A percentile compares a stretch with the other conserved stretches of the same genome.
Evolutionary conservation across 1,284 basidiomycete genomes (phyloP).

Genomic region (Cryptococcus sp.): DNA sequence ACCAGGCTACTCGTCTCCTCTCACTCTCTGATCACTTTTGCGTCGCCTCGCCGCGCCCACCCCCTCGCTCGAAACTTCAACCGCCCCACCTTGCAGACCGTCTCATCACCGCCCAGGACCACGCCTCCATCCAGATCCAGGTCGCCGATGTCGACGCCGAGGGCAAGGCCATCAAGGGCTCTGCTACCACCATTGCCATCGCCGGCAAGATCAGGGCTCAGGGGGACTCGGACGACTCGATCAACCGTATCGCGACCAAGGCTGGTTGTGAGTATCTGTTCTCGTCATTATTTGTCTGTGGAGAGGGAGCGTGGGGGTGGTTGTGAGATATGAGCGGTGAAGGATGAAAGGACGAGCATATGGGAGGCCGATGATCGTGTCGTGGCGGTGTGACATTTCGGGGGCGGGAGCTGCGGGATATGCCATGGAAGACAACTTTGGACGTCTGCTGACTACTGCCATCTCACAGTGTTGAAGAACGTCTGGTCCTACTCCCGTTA

Average conservation of each 20-base stretch:
- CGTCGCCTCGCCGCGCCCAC: neutral
- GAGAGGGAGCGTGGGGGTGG: neutral
- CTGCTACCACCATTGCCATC: slow-evolving; percentile 86
- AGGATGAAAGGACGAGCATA: neutral
- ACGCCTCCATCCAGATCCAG: slow-evolving; percentile 95
- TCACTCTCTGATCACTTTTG: neutral
- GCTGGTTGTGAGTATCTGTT: slow-evolving; percentile 76
- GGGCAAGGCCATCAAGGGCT: slow-evolving; percentile 78
- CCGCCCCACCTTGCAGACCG: slow-evolving; percentile 23
- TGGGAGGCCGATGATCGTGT: no score
- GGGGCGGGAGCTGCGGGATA: neutral
- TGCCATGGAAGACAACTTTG: neutral
- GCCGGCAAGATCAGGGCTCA: slow-evolving; percentile 89
- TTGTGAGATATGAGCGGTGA: neutral
- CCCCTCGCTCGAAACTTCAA: neutral
- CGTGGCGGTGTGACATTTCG: no score
- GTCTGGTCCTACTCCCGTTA: slow-evolving; percentile 50
- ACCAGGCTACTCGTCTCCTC: neutral
- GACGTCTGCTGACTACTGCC: neutral
- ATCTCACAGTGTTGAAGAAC: slow-evolving; percentile 48
- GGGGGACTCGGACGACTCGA: slow-evolving; percentile 94
- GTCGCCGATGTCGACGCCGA: slow-evolving; percentile 92
- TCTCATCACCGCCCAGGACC: slow-evolving; percentile 79
- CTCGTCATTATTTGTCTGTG: neutral
- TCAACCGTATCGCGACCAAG: slow-evolving; percentile 95